These are phyloP conservation scores for Pestalotiopsis sp. DNA, from an alignment of 2,329 filamentous ascomycete genomes.

Conservation along the genomic window DNA sequence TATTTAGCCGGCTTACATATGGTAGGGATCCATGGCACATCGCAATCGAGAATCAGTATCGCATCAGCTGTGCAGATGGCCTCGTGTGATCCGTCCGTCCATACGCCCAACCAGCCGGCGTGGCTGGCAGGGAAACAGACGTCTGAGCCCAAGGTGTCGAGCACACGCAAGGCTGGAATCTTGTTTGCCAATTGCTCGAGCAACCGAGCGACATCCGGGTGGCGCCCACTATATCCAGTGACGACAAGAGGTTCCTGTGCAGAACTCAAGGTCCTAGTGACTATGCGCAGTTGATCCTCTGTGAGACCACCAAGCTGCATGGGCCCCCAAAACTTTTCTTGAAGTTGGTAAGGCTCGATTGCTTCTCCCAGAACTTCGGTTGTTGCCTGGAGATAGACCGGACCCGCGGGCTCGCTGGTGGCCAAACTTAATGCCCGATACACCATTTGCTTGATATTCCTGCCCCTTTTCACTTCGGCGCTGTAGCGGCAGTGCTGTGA, in stretches of 20 bases:
- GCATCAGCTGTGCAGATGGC: slow-evolving; percentile 77
- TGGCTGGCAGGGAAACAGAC: slow-evolving; percentile 81
- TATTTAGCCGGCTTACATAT: slow-evolving; percentile 58
- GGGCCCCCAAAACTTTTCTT: slow-evolving; percentile 71
- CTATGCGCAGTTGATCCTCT: slow-evolving; percentile 54
- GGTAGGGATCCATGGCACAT: slow-evolving; percentile 93
- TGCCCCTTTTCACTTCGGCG: slow-evolving; percentile 80
- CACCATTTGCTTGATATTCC: slow-evolving; percentile 88
- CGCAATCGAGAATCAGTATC: slow-evolving; percentile 84
- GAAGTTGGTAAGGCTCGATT: slow-evolving; percentile 70
- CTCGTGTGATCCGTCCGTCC: slow-evolving; percentile 71
- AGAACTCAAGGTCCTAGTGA: slow-evolving; percentile 64
- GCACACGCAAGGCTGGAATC: slow-evolving; percentile 69
- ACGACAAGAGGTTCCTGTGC: slow-evolving; percentile 71
- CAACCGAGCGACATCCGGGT: slow-evolving; percentile 62
- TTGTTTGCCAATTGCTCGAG: slow-evolving; percentile 70
- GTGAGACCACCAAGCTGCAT: slow-evolving; percentile 67
- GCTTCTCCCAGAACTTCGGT: slow-evolving; percentile 87
- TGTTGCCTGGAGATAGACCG: slow-evolving; percentile 78
- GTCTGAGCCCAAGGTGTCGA: slow-evolving; percentile 78
- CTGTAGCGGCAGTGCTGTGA: slow-evolving; percentile 84
- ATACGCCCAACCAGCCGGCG: slow-evolving; percentile 68
- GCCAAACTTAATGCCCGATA: slow-evolving; percentile 85
- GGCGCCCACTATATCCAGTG: slow-evolving; percentile 72
- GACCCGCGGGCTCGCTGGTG: slow-evolving; percentile 74